Evolutionary conservation across 257 asterid genomes (phyloP).

Genomic region (Jacaranda mimosifolia): DNA sequence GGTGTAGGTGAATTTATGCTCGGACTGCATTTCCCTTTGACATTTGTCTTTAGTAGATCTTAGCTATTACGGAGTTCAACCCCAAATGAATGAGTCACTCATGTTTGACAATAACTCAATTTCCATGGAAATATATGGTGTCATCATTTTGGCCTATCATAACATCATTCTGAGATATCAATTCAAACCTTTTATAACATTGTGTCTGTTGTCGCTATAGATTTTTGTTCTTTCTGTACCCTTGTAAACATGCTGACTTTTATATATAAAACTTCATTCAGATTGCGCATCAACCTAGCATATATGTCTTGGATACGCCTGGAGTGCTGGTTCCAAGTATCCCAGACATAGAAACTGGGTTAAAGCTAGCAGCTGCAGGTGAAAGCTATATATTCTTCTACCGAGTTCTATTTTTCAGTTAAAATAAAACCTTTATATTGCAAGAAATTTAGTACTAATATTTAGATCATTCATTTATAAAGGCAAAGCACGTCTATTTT

Average conservation of each 20-base stretch:
- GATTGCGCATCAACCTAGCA: constrained; percentile 96
- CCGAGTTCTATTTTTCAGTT: background rate
- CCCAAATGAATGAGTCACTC: background rate
- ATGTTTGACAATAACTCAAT: constrained; percentile 6
- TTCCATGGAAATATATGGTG: constrained; percentile 7
- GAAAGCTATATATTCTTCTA: constrained; percentile 16
- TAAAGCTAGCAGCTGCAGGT: constrained; percentile 97
- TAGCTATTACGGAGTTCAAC: background rate
- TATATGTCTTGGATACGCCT: constrained; percentile 91
- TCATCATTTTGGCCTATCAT: background rate
- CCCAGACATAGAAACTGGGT: constrained; percentile 83
- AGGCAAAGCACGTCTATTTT: too few species aligned
- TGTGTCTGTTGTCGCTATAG: background rate
- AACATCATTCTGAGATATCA: background rate
- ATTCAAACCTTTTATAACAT: background rate
- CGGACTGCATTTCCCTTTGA: background rate
- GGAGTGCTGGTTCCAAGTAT: constrained; percentile 96
- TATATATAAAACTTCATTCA: constrained; percentile 36
- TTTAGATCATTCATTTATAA: background rate
- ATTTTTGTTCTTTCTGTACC: background rate
- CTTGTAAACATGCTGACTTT: constrained; percentile 18
- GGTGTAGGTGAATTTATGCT: background rate
- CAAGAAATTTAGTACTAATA: background rate
- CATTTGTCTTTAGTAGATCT: background rate
- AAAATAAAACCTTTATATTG: background rate